phyloP scores from a whole-genome alignment of 768 basidiomycete species.

The Leucosporidium creatinivorum region DNA sequence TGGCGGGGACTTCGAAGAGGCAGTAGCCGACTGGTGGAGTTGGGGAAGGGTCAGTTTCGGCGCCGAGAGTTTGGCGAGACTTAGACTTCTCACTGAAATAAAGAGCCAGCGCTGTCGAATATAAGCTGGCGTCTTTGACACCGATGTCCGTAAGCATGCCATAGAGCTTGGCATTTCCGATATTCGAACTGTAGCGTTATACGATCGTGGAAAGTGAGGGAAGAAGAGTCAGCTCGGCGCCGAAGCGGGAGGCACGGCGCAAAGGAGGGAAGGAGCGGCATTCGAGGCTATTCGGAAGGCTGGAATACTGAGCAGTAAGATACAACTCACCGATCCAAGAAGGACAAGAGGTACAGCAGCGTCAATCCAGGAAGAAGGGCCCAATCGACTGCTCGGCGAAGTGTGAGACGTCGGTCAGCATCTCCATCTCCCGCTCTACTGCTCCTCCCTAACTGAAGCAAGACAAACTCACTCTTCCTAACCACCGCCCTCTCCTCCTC shows the following conservation, averaged over 20 bases:
- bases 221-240: no score
- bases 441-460: no score
- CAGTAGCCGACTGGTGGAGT: slow-evolving; percentile 8
- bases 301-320: no score
- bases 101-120: slow-evolving; percentile 19
- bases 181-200: neutral
- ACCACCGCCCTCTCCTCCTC: slow-evolving; percentile 3
- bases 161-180: slow-evolving; percentile 21
- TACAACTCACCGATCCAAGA: slow-evolving; percentile 23
- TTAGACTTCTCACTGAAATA: neutral
- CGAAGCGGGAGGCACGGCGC: no score
- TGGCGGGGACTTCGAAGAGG: slow-evolving; percentile 28
- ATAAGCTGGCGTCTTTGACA: neutral
- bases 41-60: no score
- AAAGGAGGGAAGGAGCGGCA: no score
- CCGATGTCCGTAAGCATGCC: slow-evolving; percentile 24
- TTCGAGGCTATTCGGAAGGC: no score
- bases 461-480: neutral
- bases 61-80: neutral
- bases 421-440: no score
- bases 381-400: neutral
- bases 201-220: neutral
- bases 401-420: neutral
- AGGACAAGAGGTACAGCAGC: slow-evolving; percentile 45
- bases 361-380: slow-evolving; percentile 43